Base-by-base conservation (phyloP, 2,329 filamentous ascomycete genomes). In the Orbilia javanica region DNA sequence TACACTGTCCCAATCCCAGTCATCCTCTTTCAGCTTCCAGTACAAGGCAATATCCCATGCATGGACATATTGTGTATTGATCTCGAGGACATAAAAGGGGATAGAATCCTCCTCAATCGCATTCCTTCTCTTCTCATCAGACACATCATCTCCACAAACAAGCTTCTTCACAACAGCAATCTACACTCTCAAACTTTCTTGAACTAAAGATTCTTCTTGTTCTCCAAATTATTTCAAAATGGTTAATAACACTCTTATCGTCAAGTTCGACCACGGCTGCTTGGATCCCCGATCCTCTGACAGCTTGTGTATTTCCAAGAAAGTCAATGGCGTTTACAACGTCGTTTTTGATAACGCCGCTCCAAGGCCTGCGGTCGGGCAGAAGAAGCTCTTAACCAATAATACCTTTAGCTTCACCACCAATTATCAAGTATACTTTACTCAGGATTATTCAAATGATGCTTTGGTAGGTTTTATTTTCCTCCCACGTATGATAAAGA, bases 221-320 rank as follows among this genome's bases (percentile, higher is more conserved):
- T 39, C 18, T 39, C 64, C 7, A 31, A 68, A 42, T n/a, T 57
- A 29, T 36, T 25, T 50, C 29, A 50, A 39, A 46, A 71, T 71
- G 63, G 63, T 55, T n/a, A 67, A 52, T 18, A 52, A 67, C 63
- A 53, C 44, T 67, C 63, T 67, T 15, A 20, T 55, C 63, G n/a
- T 67, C 15, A 55, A 53, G 36, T 52, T 67, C 63, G 63, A 67
- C 29, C 44, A 55, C 63, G 50, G 50, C 18, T 22, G n/a, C 18
- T 55, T 67, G 44, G 44, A 55, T 15, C 4, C 29, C 5, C 10
- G 15, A 22, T 67, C 63, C 27, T 8, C n/a, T 10, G 63, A 67
- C 50, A 52, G 46, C 63, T 55, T 67, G 46, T 67, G 63, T 20
- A 39, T 67, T 13, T 52, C 63, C 3, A 67, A 67, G 44, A 67